These are phyloP conservation scores for Aspergillus novoparasiticus DNA, from an alignment of 2,329 filamentous ascomycete genomes.

Conservation along the genomic window DNA sequence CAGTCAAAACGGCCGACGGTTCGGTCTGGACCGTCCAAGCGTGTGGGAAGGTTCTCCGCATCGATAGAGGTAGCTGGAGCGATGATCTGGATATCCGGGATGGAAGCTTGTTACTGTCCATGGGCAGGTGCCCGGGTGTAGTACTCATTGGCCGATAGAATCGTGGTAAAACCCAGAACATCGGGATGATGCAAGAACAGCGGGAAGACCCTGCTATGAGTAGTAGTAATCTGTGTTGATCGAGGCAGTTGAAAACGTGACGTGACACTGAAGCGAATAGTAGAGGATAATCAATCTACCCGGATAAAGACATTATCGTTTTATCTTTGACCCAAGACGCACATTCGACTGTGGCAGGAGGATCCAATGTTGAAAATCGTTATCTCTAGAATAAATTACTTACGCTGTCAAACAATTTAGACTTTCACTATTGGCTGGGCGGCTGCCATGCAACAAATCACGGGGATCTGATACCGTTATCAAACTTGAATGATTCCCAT, in stretches of 20 bases:
- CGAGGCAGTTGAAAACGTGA: neutral
- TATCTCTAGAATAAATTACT: neutral
- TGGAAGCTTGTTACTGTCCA: constrained; percentile 1
- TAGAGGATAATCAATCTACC: neutral
- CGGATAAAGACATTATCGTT: no score
- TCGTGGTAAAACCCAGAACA: neutral
- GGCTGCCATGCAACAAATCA: neutral
- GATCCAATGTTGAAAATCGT: no score
- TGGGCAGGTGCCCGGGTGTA: neutral
- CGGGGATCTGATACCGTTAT: neutral
- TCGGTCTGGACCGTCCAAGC: neutral
- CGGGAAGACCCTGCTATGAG: neutral
- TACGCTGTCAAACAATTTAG: neutral
- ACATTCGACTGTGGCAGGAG: neutral
- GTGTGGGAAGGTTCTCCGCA: constrained; percentile 7
- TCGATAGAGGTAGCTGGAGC: neutral
- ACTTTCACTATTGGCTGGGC: neutral
- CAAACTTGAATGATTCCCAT: neutral
- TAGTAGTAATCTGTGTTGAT: neutral
- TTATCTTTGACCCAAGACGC: neutral
- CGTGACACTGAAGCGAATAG: neutral
- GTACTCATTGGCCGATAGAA: neutral
- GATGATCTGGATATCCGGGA: neutral
- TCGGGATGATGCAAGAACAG: constrained; percentile 1
- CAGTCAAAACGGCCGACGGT: neutral